phyloP scores from a whole-genome alignment of 2,329 filamentous ascomycete genomes.

The Ceratocystiopsis brevicomis region DNA sequence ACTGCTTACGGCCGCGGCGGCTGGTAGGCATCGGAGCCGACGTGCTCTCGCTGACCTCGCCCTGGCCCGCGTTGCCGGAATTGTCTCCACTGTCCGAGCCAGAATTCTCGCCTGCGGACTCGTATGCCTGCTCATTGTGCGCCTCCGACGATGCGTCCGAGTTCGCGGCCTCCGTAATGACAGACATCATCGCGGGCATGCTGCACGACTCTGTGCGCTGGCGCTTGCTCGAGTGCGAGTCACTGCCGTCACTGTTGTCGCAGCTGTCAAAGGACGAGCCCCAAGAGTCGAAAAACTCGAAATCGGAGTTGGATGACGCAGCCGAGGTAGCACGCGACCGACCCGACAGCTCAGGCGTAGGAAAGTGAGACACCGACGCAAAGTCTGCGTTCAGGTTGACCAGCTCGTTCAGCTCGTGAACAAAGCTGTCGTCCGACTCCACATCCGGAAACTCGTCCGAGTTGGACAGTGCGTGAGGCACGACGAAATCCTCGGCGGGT shows the following conservation, averaged over 20 bases:
- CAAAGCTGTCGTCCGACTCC: slow-evolving; percentile 79
- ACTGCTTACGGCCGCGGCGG: slow-evolving; percentile 95
- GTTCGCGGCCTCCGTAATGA: slow-evolving; percentile 13
- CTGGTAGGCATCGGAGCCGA: slow-evolving; percentile 44
- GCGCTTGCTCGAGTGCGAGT: slow-evolving; percentile 41
- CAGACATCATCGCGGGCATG: slow-evolving; percentile 18
- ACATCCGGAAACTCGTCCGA: slow-evolving; percentile 82
- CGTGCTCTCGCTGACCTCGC: slow-evolving; percentile 8
- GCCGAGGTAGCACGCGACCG: slow-evolving; percentile 49
- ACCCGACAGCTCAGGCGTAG: slow-evolving; percentile 17
- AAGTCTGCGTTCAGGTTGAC: slow-evolving; percentile 42
- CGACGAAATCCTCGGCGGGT: slow-evolving; percentile 20
- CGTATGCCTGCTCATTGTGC: slow-evolving; percentile 3
- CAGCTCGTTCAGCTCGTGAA: slow-evolving; percentile 50
- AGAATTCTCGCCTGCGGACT: background rate
- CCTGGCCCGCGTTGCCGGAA: slow-evolving; percentile 4
- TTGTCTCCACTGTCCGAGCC: slow-evolving; percentile 9
- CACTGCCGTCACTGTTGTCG: slow-evolving; percentile 8
- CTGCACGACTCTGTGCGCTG: slow-evolving; percentile 24
- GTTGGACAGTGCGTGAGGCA: slow-evolving; percentile 42
- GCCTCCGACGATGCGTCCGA: slow-evolving; percentile 3
- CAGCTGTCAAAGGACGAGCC: slow-evolving; percentile 35
- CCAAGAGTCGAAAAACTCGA: slow-evolving; percentile 56
- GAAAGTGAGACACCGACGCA: slow-evolving; percentile 22
- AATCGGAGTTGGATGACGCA: slow-evolving; percentile 57